Evolutionary conservation across 331 rosid species (phyloP), one percentile per base, ranked within the genome.

Genomic region (Acacia concinna): DNA sequence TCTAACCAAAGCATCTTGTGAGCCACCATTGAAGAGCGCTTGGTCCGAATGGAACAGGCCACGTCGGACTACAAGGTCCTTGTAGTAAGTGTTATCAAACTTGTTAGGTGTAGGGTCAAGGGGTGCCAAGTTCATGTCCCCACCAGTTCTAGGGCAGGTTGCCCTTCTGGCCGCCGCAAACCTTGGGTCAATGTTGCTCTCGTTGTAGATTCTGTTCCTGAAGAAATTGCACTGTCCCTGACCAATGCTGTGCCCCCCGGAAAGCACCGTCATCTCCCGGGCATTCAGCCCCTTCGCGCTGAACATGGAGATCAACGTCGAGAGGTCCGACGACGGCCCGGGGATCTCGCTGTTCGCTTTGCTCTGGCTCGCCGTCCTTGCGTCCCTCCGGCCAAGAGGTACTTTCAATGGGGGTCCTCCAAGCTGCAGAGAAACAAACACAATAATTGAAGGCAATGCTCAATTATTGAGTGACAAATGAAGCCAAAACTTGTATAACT

Each of bases 241-340:
- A 35, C 97, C 98, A 20, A 95, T 81, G 2, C 90, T 87, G 88
- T 95, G 98, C 37, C 34, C 90, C 0, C 98, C 97, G 3, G 97
- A 94, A 67, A 94, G 95, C 3, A 78, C 85, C 0, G 92, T 92
- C 78, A 92, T 76, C 18, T 94, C 97, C 0, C 62, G 67, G 32
- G 85, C 68, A 6, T 3, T 84, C 5, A 92, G 73, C 4, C 93
- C 95, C 52, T 92, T 84, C 43, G 59, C 79, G 0, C 59, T 5
- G 32, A 94, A 94, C 76, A 46, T 41, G 49, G 89, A 44, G 34
- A 28, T 88, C 18, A 94, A 92, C 1, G 91, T 77, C 0, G 89
- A 0, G 1, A 94, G 95, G 86, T 78, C 73, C 0, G 90, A 83
- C 40, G 10, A 44, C 0, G 97, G 93, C 0, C 80, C 49, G 0